Evolutionary conservation across 2,329 filamentous ascomycete genomes (phyloP), one percentile per base, ranked within the genome.

Genomic region (Fusarium mundagurra): DNA sequence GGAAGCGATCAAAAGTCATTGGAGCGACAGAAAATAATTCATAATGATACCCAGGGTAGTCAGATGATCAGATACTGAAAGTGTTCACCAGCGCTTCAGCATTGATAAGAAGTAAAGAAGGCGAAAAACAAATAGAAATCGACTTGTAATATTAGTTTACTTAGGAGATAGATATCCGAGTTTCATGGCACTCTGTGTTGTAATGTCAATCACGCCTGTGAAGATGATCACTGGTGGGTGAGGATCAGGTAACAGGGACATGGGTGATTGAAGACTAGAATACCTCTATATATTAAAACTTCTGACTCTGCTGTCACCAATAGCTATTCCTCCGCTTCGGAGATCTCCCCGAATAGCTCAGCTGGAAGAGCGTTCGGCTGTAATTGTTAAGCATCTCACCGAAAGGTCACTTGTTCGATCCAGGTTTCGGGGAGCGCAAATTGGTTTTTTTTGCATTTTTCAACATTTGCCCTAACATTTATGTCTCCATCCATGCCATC

Each of bases 321-420:
- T 69, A 50, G 65, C 69, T 69, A 48, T 59, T 71, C 71, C 70
- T 76, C 67, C 47, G 65, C 47, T 39, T 54, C 53, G 44, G 67
- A 69, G 67, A 69, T 20, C 18, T 72, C 76, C 45, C 45, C 45
- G 45, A 47, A 47, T 77, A 77, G 76, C 76, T 77, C 76, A 77
- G 76, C 74, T 77, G 76, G 76, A 77, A 77, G 75, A 77, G 75
- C 75, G 75, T 77, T 76, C 71, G 75, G 64, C 75, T 77, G 75
- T 77, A 77, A 77, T 54, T 48, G 73, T 54, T 57, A 43, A 48
- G 33, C 51, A 64, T 61, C 39, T 66, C 62, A 77, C 64, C 75
- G 71, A 74, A 77, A 77, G 75, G 75, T 74, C 75, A 77, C 75
- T 72, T 77, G 75, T 77, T 77, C 75, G 75, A 77, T 68, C 75